A percentile compares a stretch with the other conserved stretches of the same genome.
phyloP scores from a whole-genome alignment of 1,284 basidiomycete genomes.

The Sporisorium scitamineum region DNA sequence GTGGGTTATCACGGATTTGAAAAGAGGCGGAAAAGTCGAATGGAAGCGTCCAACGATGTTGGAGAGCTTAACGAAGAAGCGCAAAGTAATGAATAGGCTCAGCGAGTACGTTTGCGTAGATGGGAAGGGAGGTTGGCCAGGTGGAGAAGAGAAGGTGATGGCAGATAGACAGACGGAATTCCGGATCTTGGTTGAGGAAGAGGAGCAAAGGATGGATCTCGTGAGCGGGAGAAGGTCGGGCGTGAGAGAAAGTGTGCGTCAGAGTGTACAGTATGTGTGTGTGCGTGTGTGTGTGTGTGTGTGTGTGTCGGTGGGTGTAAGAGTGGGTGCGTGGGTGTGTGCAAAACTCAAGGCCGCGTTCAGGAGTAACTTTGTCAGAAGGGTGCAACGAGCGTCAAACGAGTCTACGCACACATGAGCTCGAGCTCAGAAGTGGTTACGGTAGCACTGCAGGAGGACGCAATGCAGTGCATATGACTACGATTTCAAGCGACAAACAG shows the following conservation, averaged over 20 bases:
- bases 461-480: too few species aligned
- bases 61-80: slow-evolving; percentile 5
- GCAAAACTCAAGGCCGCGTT: not conserved
- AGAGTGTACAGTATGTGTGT: not conserved
- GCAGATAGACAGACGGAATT: not conserved
- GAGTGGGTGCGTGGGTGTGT: not conserved
- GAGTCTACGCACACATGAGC: not conserved
- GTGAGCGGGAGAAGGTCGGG: not conserved
- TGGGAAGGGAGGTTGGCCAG: not conserved
- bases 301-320: not conserved
- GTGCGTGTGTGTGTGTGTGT: not conserved
- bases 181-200: not conserved
- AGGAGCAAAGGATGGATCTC: not conserved
- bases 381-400: not conserved
- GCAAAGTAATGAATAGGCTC: not conserved
- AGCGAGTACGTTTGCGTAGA: not conserved
- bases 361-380: not conserved
- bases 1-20: not conserved
- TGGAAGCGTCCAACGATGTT: slow-evolving; percentile 1
- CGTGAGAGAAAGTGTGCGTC: not conserved
- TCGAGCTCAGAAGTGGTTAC: not conserved
- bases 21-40: slow-evolving; percentile 1
- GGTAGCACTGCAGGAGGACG: not conserved
- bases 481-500: too few species aligned
- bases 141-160: not conserved